Conservation (phyloP, 306 rosid species). For the Sechiopsis laciniata region DNA sequence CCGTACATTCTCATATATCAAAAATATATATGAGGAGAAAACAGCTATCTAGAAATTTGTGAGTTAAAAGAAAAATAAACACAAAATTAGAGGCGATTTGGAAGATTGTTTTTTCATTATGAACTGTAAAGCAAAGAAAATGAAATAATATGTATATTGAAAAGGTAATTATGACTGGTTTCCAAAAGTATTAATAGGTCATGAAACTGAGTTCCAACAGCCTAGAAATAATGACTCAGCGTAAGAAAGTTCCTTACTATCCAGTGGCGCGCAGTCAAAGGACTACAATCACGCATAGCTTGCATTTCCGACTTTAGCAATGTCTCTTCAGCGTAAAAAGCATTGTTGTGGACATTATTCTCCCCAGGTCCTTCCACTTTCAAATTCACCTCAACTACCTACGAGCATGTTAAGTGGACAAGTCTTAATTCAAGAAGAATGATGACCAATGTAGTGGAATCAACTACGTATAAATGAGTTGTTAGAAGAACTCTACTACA, state of each 20-base stretch:
- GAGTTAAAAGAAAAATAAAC: not conserved
- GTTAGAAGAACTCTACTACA: too few relatives aligned
- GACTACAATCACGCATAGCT: constrained; percentile 79
- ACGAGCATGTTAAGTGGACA: constrained; percentile 8
- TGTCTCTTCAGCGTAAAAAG: constrained; percentile 75
- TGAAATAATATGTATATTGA: not conserved
- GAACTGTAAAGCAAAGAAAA: not conserved
- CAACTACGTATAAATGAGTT: not conserved
- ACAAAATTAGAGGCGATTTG: not conserved
- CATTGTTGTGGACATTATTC: constrained; percentile 63
- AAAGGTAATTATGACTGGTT: not conserved
- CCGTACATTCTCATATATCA: too few relatives aligned
- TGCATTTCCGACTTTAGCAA: constrained; percentile 59
- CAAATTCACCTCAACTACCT: constrained; percentile 82
- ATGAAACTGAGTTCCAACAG: not conserved
- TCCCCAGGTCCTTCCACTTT: constrained; percentile 78
- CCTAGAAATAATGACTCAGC: not conserved
- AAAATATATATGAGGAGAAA: not conserved
- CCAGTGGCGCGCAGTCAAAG: constrained; percentile 79
- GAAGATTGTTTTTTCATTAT: not conserved
- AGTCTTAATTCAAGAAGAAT: not conserved
- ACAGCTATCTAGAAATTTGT: not conserved
- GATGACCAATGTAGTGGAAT: constrained; percentile 1
- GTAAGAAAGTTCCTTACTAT: constrained; percentile 47
- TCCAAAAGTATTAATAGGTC: not conserved